Evolutionary conservation across 1,139 yeast species (phyloP).

Genomic region (Yamadazyma diddensiae): DNA sequence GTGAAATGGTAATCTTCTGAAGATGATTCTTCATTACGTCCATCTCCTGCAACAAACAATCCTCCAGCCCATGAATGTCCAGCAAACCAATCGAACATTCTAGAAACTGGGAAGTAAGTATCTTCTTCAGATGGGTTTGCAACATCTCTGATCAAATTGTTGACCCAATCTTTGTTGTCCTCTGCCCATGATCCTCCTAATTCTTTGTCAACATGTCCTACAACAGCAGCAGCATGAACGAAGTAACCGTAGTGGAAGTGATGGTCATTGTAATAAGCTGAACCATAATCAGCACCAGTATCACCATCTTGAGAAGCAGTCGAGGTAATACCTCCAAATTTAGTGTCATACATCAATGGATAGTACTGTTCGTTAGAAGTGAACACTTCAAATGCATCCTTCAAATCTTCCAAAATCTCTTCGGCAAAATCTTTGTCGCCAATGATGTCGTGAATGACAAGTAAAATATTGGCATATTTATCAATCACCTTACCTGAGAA

Average conservation of each 20-base stretch:
- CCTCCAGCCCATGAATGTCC: slow-evolving; percentile 92
- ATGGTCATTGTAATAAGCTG: slow-evolving; percentile 72
- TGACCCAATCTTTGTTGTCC: slow-evolving; percentile 44
- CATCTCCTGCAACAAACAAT: slow-evolving; percentile 65
- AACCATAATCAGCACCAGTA: slow-evolving; percentile 48
- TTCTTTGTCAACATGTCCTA: slow-evolving; percentile 61
- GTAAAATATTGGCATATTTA: slow-evolving; percentile 69
- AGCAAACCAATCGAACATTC: slow-evolving; percentile 76
- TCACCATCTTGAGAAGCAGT: slow-evolving; percentile 53
- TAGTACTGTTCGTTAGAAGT: slow-evolving; percentile 48
- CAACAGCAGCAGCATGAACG: slow-evolving; percentile 74
- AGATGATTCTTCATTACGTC: slow-evolving; percentile 76
- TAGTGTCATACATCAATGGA: slow-evolving; percentile 70
- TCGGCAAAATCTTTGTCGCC: slow-evolving; percentile 50
- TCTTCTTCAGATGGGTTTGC: slow-evolving; percentile 69
- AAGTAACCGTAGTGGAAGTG: slow-evolving; percentile 82
- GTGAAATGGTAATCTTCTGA: slow-evolving; percentile 81
- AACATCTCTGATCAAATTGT: slow-evolving; percentile 64
- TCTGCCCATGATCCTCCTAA: slow-evolving; percentile 65
- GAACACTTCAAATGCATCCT: slow-evolving; percentile 52
- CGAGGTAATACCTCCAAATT: slow-evolving; percentile 66
- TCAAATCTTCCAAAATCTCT: slow-evolving; percentile 46
- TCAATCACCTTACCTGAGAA: slow-evolving; percentile 70
- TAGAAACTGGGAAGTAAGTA: slow-evolving; percentile 66
- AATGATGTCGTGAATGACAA: slow-evolving; percentile 60